phyloP scores from a whole-genome alignment of 1,284 basidiomycete genomes.

The Apiotrichum laibachii region DNA sequence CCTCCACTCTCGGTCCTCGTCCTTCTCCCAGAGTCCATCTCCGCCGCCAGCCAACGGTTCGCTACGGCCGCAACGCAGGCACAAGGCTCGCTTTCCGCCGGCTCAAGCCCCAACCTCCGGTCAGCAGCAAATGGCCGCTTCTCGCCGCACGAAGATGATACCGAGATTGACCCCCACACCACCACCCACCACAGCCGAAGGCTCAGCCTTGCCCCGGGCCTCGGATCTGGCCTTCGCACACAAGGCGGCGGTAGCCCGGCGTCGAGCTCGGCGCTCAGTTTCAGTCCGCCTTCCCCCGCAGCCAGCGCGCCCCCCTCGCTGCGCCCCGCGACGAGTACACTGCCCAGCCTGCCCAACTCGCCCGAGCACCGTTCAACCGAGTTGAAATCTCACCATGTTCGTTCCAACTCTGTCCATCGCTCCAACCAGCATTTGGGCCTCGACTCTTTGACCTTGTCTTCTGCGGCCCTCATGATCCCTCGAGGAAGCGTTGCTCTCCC shows the following conservation, averaged over 20 bases:
- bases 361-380: neutral
- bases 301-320: neutral
- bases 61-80: conserved; percentile 24
- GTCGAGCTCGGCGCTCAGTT: neutral
- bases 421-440: neutral
- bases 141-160: neutral
- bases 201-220: conserved; percentile 38
- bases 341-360: conserved; percentile 7
- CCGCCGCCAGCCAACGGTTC: conserved; percentile 16
- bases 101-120: neutral
- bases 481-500: conserved; percentile 36
- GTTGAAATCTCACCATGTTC: neutral
- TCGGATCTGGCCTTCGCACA: conserved; percentile 28
- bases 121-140: conserved; percentile 3
- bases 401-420: neutral
- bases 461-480: conserved; percentile 3
- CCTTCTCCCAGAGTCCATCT: conserved; percentile 32
- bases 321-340: neutral
- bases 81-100: neutral
- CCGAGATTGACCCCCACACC: conserved; percentile 4
- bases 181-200: conserved; percentile 28
- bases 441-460: conserved; percentile 14
- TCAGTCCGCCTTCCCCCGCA: conserved; percentile 3
- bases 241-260: no score
- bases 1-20: conserved; percentile 33